Evolutionary conservation across 1,284 basidiomycete genomes (phyloP).

Genomic region (Sphaerobolus stellatus): DNA sequence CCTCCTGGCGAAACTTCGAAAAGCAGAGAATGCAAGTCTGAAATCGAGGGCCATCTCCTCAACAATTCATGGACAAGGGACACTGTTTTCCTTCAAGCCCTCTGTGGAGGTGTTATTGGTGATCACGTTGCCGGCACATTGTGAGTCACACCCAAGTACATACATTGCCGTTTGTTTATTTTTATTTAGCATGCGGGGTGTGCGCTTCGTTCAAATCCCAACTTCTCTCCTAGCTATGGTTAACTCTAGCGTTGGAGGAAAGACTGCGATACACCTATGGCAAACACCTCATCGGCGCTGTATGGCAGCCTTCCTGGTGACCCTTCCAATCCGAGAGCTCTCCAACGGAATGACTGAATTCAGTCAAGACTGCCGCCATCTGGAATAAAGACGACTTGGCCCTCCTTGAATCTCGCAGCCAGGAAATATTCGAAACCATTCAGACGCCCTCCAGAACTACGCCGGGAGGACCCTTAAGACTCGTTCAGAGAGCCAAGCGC

Average conservation of each 20-base stretch:
- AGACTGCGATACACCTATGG: slow-evolving; percentile 97
- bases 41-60: slow-evolving; percentile 93
- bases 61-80: slow-evolving; percentile 89
- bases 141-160: slow-evolving; percentile 48
- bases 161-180: neutral
- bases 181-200: slow-evolving; percentile 73
- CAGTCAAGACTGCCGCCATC: slow-evolving; percentile 97
- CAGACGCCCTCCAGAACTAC: slow-evolving; percentile 64
- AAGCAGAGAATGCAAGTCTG: slow-evolving; percentile 87
- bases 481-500: slow-evolving; percentile 72
- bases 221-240: slow-evolving; percentile 98
- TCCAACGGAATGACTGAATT: slow-evolving; percentile 99
- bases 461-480: slow-evolving; percentile 66
- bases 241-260: slow-evolving; percentile 95
- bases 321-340: slow-evolving; percentile 90
- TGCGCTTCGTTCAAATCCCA: slow-evolving; percentile 94
- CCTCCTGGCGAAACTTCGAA: slow-evolving; percentile 93
- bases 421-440: slow-evolving; percentile 81
- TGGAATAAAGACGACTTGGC: slow-evolving; percentile 90
- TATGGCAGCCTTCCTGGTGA: slow-evolving; percentile 99
- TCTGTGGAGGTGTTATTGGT: slow-evolving; percentile 96
- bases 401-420: slow-evolving; percentile 79
- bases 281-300: slow-evolving; percentile 97
- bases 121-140: slow-evolving; percentile 98
- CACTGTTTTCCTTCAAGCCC: slow-evolving; percentile 88